A percentile compares a stretch with the other conserved stretches of the same genome.
Conservation (phyloP, 176 grass and related monocot genomes). For the Lolium perenne region DNA sequence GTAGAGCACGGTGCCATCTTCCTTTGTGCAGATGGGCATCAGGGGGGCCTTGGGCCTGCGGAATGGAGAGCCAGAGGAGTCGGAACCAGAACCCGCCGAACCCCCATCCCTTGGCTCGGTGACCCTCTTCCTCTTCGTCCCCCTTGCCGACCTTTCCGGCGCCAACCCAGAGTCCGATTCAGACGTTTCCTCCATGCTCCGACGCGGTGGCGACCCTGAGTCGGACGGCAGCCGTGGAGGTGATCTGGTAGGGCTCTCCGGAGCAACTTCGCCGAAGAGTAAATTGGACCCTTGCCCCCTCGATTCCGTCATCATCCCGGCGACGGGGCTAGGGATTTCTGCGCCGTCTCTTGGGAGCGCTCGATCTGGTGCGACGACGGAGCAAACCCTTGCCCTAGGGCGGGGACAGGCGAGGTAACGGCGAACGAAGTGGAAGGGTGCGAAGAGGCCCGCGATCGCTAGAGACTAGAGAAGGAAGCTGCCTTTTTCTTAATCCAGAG, state of each 20-base stretch:
- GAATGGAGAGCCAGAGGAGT: not conserved
- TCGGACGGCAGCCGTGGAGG: not conserved
- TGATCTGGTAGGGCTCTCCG: not conserved
- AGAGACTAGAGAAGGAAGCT: too few species aligned
- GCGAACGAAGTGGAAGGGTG: too few species aligned
- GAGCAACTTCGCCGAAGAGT: not conserved
- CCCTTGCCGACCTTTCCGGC: not conserved
- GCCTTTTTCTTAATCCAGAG: too few species aligned
- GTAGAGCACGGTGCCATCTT: not conserved
- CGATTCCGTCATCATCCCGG: not conserved
- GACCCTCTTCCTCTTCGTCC: not conserved
- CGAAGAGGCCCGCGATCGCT: too few species aligned
- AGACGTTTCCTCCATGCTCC: not conserved
- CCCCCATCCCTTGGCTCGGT: not conserved
- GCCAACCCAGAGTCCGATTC: not conserved
- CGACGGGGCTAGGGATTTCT: too few species aligned
- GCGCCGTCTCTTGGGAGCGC: too few species aligned
- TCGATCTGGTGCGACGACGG: too few species aligned
- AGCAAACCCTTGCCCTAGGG: too few species aligned
- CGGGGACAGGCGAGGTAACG: too few species aligned
- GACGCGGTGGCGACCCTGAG: not conserved
- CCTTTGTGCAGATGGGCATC: not conserved
- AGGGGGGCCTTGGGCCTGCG: not conserved
- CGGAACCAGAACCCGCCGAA: not conserved
- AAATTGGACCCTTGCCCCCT: not conserved